These are phyloP conservation scores for Claviceps pusilla DNA, from an alignment of 2,329 filamentous ascomycete species.

Conservation along the genomic window DNA sequence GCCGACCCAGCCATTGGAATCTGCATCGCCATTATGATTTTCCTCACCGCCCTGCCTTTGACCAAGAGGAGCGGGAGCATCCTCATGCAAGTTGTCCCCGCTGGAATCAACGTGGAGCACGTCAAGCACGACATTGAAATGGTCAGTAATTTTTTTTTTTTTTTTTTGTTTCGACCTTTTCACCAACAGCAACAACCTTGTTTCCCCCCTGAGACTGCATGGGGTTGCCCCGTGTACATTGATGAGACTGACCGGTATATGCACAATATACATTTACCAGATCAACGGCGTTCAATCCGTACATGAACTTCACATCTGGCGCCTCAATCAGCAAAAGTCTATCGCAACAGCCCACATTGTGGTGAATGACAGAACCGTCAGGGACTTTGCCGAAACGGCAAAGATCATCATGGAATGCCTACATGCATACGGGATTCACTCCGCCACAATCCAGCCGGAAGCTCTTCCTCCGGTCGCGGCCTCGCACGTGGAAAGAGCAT, in stretches of 20 bases:
- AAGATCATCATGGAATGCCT: conserved; percentile 52
- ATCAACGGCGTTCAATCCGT: conserved; percentile 52
- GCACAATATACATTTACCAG: conserved; percentile 17
- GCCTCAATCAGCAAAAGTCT: conserved; percentile 53
- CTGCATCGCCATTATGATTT: conserved; percentile 59
- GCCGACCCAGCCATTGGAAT: conserved; percentile 56
- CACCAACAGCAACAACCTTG: not conserved
- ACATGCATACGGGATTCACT: conserved; percentile 60
- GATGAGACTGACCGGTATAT: not conserved
- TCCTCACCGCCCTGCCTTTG: conserved; percentile 47
- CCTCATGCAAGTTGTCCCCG: conserved; percentile 50
- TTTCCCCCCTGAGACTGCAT: too few relatives aligned
- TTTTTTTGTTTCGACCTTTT: too few relatives aligned
- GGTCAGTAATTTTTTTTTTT: conserved; percentile 20
- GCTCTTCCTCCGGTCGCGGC: conserved; percentile 5
- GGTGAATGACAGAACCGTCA: conserved; percentile 40
- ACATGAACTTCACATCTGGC: conserved; percentile 62
- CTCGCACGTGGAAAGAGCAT: conserved; percentile 3
- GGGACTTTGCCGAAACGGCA: conserved; percentile 44
- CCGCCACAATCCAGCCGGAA: conserved; percentile 56
- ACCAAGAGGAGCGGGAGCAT: conserved; percentile 48
- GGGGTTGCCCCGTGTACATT: not conserved
- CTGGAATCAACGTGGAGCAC: conserved; percentile 42
- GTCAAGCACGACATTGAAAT: conserved; percentile 55
- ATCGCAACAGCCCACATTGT: conserved; percentile 57